Evolutionary conservation across 2,329 filamentous ascomycete species (phyloP), one percentile per base, ranked within the genome.

Genomic region (Sordariomycetes sp.): DNA sequence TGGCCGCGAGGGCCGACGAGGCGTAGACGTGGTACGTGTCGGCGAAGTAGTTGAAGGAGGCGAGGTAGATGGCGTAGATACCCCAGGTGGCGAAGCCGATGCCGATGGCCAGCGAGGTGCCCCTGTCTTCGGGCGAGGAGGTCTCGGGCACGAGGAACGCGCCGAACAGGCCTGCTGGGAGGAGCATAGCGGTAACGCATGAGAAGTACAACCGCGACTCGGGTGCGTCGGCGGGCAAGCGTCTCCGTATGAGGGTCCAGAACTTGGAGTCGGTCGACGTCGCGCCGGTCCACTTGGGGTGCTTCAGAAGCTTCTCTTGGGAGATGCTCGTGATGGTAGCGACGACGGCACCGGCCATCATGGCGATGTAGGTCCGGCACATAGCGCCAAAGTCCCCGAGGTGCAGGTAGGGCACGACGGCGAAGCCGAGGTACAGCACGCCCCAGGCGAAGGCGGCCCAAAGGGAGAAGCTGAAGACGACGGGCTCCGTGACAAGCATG

Each of bases 371-470:
- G 5, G 90, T 71, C 7, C 77, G 74, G 33, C 83, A 84, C 1
- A 72, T 69, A 23, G 79, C 59, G 39, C 67, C 70, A 61, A 93
- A 90, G 43, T 63, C 59, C 5, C 64, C 69, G 16, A 63, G 49
- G 56, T 92, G 93, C 17, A 94, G 78, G 4, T 92, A 69, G 0
- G 87, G 85, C 5, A 94, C 75, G 2, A 85, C 82, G 11, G 76
- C 75, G 45, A 94, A 90, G 10, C 82, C 86, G 14, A 94, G 64
- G 54, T 94, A 95, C 0, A 95, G 71, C 0, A 94, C 73, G 0
- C 82, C 86, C 88, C 88, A 95, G 15, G 80, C 80, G 54, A 95
- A 95, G 1, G 85, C 72, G 1, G 87, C 81, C 88, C 88, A 95
- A 1, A 94, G 66, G 1, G 82, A 86, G 62, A 95, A 95, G 63